A percentile compares a stretch with the other conserved stretches of the same genome.
phyloP scores from a whole-genome alignment of 2,329 filamentous ascomycete species.

The Grosmannia serpens region DNA sequence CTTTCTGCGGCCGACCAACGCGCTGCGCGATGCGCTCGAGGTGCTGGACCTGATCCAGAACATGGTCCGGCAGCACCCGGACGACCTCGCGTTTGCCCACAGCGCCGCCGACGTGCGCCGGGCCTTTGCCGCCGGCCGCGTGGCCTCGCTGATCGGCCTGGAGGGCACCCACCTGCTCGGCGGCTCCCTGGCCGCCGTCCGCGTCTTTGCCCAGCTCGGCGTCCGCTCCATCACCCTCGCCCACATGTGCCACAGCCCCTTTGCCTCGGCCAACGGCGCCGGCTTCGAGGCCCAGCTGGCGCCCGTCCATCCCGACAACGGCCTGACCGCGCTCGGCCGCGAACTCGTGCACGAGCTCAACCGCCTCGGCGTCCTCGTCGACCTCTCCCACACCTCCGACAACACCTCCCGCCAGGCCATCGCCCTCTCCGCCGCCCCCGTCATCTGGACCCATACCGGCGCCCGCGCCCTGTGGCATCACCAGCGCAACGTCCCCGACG shows the following conservation, averaged over 20 bases:
- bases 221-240: slow-evolving; percentile 16
- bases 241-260: slow-evolving; percentile 4
- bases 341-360: slow-evolving; percentile 1
- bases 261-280: too few species aligned
- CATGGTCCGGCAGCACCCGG: neutral
- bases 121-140: slow-evolving; percentile 12
- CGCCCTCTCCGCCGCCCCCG: neutral
- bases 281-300: neutral
- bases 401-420: slow-evolving; percentile 5
- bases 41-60: slow-evolving; percentile 1
- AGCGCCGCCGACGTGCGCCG: slow-evolving; percentile 4
- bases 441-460: slow-evolving; percentile 1
- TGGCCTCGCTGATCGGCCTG: slow-evolving; percentile 18
- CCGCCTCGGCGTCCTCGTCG: slow-evolving; percentile 5
- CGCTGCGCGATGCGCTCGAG: slow-evolving; percentile 3
- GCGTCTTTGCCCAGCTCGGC: slow-evolving; percentile 14
- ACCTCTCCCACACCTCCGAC: slow-evolving; percentile 5
- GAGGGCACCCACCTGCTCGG: slow-evolving; percentile 16
- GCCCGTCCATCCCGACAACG: neutral
- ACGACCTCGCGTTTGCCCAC: neutral
- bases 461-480: neutral
- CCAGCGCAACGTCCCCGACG: slow-evolving; percentile 28
- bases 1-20: too few species aligned
- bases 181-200: slow-evolving; percentile 10
- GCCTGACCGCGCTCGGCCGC: neutral